These are phyloP conservation scores for Vitis hybrid DNA, from an alignment of 177 flowering plant genomes.

Conservation along the genomic window DNA sequence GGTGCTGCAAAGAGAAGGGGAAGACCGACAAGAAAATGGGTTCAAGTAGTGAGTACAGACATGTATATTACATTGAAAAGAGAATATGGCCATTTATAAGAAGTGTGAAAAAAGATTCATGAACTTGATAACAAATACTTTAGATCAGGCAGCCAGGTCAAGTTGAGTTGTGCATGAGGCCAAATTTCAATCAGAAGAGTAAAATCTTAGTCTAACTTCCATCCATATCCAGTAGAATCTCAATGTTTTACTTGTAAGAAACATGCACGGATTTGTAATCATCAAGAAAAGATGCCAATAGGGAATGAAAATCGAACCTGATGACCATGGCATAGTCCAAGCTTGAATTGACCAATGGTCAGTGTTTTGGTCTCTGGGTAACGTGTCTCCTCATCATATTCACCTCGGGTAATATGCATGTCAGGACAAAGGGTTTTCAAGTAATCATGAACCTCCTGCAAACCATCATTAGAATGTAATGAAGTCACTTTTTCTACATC, in stretches of 20 bases:
- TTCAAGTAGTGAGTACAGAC: too few species aligned
- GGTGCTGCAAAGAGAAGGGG: too few species aligned
- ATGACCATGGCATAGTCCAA: slow-evolving; percentile 94
- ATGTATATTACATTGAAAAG: too few species aligned
- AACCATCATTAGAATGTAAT: background rate
- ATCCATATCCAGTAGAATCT: background rate
- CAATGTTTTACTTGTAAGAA: background rate
- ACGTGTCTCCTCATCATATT: slow-evolving; percentile 84
- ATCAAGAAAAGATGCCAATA: too few species aligned
- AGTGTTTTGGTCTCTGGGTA: slow-evolving; percentile 91
- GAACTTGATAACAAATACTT: background rate
- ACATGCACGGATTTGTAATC: background rate
- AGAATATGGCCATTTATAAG: too few species aligned
- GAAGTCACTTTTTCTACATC: too few species aligned
- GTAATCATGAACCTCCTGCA: slow-evolving; percentile 93
- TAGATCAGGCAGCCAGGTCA: background rate
- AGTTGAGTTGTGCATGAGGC: background rate
- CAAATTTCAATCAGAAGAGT: too few species aligned
- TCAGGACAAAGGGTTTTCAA: slow-evolving; percentile 88
- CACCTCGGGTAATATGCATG: slow-evolving; percentile 85
- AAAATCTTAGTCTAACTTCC: background rate
- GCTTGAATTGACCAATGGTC: slow-evolving; percentile 92
- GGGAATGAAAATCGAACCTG: slow-evolving; percentile 54
- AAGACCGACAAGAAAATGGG: too few species aligned
- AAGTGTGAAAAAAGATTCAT: too few species aligned